Evolutionary conservation across 2,329 filamentous ascomycete genomes (phyloP).

Genomic region (Fusarium proliferatum): DNA sequence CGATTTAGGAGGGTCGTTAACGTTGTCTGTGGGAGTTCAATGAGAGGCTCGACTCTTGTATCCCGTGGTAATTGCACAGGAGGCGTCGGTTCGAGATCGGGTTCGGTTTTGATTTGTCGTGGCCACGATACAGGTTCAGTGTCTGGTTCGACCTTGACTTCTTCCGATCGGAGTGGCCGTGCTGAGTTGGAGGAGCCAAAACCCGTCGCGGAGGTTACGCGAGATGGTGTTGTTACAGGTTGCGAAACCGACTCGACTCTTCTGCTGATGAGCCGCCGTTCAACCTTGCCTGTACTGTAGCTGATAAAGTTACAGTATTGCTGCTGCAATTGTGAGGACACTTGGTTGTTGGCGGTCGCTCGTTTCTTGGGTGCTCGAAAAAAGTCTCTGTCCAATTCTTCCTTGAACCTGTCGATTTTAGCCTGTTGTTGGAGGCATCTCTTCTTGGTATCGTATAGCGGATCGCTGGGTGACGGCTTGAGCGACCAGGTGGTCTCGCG

Average conservation of each 20-base stretch:
- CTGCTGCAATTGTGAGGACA: background rate
- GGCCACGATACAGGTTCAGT: background rate
- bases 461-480: background rate
- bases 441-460: fast-evolving
- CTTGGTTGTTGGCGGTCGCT: background rate
- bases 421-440: background rate
- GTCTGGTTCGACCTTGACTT: background rate
- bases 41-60: background rate
- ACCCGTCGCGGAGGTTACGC: background rate
- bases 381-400: background rate
- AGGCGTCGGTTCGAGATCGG: background rate
- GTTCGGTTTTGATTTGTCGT: background rate
- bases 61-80: background rate
- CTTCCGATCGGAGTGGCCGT: background rate
- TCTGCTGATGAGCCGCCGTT: background rate
- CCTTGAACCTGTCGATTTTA: no score
- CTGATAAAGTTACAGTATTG: background rate
- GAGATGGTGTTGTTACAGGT: background rate
- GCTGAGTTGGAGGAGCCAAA: background rate
- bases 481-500: no score
- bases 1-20: background rate
- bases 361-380: background rate
- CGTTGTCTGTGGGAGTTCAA: background rate
- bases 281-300: background rate
- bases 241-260: background rate